Evolutionary conservation across 805 yeast genomes (phyloP).

Genomic region (Blastobotrys attinorum): DNA sequence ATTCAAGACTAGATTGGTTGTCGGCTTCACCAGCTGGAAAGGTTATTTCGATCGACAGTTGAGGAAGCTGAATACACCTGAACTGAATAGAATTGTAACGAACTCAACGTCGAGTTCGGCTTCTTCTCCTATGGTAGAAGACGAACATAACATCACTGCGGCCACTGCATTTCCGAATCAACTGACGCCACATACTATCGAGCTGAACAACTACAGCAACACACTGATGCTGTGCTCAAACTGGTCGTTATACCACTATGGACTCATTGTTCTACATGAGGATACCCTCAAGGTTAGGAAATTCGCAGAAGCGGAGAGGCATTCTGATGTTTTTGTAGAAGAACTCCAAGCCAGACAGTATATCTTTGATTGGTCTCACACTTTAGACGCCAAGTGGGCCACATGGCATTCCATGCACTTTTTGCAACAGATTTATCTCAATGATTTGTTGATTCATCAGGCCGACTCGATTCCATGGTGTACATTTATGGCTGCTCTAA

Average conservation of each 20-base stretch:
- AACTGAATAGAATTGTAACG: constrained; percentile 4
- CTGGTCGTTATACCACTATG: constrained; percentile 24
- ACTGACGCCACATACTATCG: constrained; percentile 2
- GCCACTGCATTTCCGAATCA: not conserved
- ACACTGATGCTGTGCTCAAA: constrained; percentile 21
- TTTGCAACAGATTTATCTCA: constrained; percentile 18
- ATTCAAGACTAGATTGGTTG: constrained; percentile 26
- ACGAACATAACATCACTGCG: constrained; percentile 1
- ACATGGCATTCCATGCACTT: constrained; percentile 25
- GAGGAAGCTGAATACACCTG: constrained; percentile 11
- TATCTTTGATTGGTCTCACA: constrained; percentile 21
- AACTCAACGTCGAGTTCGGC: not conserved
- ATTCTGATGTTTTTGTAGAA: constrained; percentile 7
- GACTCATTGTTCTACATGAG: constrained; percentile 21
- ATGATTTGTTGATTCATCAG: constrained; percentile 18
- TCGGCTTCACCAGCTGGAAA: constrained; percentile 32
- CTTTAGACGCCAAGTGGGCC: constrained; percentile 23
- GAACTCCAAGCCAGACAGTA: constrained; percentile 16
- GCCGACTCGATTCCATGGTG: constrained; percentile 27
- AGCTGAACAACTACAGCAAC: constrained; percentile 17
- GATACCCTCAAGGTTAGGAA: constrained; percentile 21
- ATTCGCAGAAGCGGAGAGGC: constrained; percentile 14
- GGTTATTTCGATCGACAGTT: constrained; percentile 33
- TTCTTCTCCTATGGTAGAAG: constrained; percentile 3
- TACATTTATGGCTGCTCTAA: constrained; percentile 21